Conservation (phyloP, 371 early-diverging fungal genomes). For the Circinella minor region DNA sequence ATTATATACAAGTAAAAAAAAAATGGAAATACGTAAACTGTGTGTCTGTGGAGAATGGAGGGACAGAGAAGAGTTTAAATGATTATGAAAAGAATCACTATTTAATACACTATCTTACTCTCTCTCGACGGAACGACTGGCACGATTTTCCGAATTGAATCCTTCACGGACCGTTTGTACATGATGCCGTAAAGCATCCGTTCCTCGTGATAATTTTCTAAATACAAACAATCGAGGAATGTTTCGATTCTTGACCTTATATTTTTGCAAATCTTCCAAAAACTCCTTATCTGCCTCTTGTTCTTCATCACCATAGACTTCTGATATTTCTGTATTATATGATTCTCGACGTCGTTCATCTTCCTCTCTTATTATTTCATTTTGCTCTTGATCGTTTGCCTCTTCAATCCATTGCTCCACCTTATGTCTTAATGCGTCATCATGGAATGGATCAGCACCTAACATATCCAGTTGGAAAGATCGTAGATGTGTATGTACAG, state of each 20-base stretch:
- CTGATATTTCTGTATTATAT: slow-evolving; percentile 15
- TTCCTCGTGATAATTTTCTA: slow-evolving; percentile 20
- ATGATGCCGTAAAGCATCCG: slow-evolving; percentile 17
- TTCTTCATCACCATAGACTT: slow-evolving; percentile 20
- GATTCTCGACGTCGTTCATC: slow-evolving; percentile 9
- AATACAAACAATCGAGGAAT: slow-evolving; percentile 17
- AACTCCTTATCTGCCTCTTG: slow-evolving; percentile 16
- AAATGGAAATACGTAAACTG: too few species aligned
- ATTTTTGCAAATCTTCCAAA: slow-evolving; percentile 12
- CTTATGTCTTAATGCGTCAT: slow-evolving; percentile 23
- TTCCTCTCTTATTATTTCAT: not conserved
- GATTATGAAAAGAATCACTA: too few species aligned
- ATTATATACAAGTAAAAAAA: too few species aligned
- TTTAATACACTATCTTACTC: not conserved
- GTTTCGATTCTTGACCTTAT: not conserved
- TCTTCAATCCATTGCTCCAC: slow-evolving; percentile 27
- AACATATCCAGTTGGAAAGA: slow-evolving; percentile 35
- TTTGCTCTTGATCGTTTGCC: slow-evolving; percentile 16
- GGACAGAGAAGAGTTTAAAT: too few species aligned
- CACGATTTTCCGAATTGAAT: slow-evolving; percentile 23
- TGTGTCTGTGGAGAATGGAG: too few species aligned
- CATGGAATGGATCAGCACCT: slow-evolving; percentile 42
- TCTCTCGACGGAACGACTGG: slow-evolving; percentile 19
- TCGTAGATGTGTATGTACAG: slow-evolving; percentile 31
- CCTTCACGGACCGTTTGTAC: slow-evolving; percentile 23